Evolutionary conservation across 2,329 filamentous ascomycete species (phyloP).

Genomic region (Fusarium circinatum): DNA sequence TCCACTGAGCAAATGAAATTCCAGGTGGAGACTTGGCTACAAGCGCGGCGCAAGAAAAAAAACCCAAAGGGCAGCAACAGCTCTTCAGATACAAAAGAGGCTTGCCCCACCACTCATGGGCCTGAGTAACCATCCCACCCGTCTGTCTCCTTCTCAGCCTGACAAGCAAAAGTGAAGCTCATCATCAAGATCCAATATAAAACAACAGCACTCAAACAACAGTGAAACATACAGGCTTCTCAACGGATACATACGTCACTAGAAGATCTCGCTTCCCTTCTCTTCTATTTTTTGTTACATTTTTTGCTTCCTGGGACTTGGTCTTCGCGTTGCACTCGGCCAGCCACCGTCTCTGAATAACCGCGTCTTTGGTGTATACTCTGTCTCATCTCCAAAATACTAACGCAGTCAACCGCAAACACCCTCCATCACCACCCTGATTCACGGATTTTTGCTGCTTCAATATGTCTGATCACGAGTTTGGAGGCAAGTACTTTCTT

Average conservation of each 20-base stretch:
- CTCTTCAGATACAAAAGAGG: conserved; percentile 44
- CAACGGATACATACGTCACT: not conserved
- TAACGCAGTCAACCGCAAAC: conserved; percentile 14
- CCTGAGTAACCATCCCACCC: conserved; percentile 41
- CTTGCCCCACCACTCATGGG: conserved; percentile 46
- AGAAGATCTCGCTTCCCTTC: not conserved
- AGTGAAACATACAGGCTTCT: conserved; percentile 4
- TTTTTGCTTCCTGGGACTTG: not conserved
- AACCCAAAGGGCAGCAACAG: not conserved
- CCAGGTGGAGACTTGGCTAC: conserved; percentile 22
- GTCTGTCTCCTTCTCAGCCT: conserved; percentile 35
- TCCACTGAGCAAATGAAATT: conserved; percentile 15
- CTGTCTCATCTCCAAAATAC: not conserved
- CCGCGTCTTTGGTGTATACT: conserved; percentile 32
- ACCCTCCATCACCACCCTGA: not conserved
- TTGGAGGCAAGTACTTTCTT: conserved; percentile 63
- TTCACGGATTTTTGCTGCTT: conserved; percentile 2
- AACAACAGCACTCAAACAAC: conserved; percentile 4
- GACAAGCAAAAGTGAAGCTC: conserved; percentile 12
- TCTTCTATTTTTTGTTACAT: not conserved
- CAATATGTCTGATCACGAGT: conserved; percentile 73
- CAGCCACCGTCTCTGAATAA: conserved; percentile 14
- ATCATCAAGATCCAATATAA: conserved; percentile 19
- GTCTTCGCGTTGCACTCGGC: conserved; percentile 18
- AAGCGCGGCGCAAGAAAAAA: conserved; percentile 27